Evolutionary conservation across 2,329 filamentous ascomycete genomes (phyloP), one percentile per base, ranked within the genome.

Genomic region (Onygenales sp.): DNA sequence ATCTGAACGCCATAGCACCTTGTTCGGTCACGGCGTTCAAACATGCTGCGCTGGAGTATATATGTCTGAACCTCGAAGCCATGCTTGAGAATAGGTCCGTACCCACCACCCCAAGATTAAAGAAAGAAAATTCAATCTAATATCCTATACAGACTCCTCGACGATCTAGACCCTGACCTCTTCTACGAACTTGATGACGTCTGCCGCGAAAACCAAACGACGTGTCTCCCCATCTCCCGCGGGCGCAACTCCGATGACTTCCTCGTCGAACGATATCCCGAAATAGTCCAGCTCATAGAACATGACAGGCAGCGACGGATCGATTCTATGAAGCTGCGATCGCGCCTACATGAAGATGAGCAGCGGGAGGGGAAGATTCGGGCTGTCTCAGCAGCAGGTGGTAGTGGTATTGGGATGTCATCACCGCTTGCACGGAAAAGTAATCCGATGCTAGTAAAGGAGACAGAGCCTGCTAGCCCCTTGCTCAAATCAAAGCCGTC

Each of bases 1-100:
- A 97, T 13, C 77, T 98, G 9, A 95, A 95, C 63, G 86, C 86
- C 2, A 86, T 96, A 56, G 87, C 88, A 44, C 87, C 88, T 2
- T 95, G 87, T 65, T 86, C 86, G 0, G 84, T 95, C 5, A 82
- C 82, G 0, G 83, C 87, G 53, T 96, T 98, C 73, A 95, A 95
- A 68, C 82, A 93, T 60, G 86, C 87, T 8, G 88, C 87, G 0
- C 74, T 97, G 33, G 88, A 95, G 66, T 98, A 96, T 65, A 83
- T 96, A 21, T 95, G 90, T 62, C 74, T 95, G 44, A 94, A 95
- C 63, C 77, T 97, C 54, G 93, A 98, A 68, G 83, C 84, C 6
- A 88, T 97, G 78, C 82, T 98, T 49, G 90, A 96, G 63, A 95
- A 95, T 57, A 86, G 88, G 73, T 77, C 66, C 61, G 69, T 62